These are phyloP conservation scores for Fusarium stilboides DNA, from an alignment of 2,329 filamentous ascomycete genomes.

Conservation along the genomic window DNA sequence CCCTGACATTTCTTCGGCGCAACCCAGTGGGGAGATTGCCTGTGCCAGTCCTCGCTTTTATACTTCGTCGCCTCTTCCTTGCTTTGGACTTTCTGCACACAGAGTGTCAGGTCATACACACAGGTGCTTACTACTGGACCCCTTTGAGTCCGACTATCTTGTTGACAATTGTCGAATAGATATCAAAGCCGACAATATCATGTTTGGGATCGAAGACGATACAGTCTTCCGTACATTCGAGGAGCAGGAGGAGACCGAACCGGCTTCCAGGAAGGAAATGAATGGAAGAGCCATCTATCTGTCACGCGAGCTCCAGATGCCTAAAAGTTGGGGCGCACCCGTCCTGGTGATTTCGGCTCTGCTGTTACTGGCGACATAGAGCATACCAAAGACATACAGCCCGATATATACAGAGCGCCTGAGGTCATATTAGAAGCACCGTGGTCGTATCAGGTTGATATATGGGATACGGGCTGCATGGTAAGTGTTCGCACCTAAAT, in stretches of 20 bases:
- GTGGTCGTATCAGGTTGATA: conserved; percentile 65
- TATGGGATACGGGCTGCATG: conserved; percentile 68
- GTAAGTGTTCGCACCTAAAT: conserved; percentile 52
- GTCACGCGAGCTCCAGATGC: conserved; percentile 58
- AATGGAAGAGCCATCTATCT: conserved; percentile 60
- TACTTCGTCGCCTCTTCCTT: conserved; percentile 59
- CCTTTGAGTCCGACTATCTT: not conserved
- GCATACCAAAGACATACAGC: conserved; percentile 58
- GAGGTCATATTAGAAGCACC: conserved; percentile 63
- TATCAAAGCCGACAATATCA: conserved; percentile 64
- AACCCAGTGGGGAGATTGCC: conserved; percentile 58
- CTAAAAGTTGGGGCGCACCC: conserved; percentile 51
- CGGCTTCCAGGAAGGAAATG: conserved; percentile 60
- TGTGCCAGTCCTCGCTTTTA: conserved; percentile 52
- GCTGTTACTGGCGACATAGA: conserved; percentile 55
- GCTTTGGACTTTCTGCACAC: conserved; percentile 63
- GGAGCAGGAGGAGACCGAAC: conserved; percentile 57
- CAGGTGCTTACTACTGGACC: conserved; percentile 53
- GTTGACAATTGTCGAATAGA: conserved; percentile 55
- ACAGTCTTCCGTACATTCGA: conserved; percentile 58
- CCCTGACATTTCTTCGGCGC: conserved; percentile 56
- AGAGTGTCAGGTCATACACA: conserved; percentile 62
- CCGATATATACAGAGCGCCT: conserved; percentile 58
- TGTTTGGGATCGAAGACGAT: conserved; percentile 59
- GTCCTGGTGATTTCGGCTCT: conserved; percentile 66